Conservation (phyloP, 1,139 yeast genomes). For the Debaryomycetaceae sp. region DNA sequence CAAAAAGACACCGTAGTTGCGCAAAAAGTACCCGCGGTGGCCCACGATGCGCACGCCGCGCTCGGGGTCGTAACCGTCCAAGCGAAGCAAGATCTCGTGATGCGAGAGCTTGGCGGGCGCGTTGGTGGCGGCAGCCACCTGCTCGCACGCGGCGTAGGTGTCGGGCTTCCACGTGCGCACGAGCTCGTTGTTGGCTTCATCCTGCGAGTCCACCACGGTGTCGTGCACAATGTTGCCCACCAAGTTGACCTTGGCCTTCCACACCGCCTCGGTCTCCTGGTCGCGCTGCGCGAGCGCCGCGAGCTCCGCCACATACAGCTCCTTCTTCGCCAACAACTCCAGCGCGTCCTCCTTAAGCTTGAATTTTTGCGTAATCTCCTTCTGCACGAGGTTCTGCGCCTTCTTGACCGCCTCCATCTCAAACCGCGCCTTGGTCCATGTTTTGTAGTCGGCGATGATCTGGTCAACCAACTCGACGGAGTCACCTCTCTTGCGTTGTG, state of each 20-base stretch:
- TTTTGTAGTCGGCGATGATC: slow-evolving; percentile 83
- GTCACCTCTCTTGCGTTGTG: slow-evolving; percentile 93
- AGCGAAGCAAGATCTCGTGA: slow-evolving; percentile 88
- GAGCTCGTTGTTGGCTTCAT: slow-evolving; percentile 87
- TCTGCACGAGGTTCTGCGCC: slow-evolving; percentile 80
- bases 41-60: slow-evolving; percentile 98
- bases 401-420: slow-evolving; percentile 89
- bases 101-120: slow-evolving; percentile 82
- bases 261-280: slow-evolving; percentile 61
- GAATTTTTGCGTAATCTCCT: slow-evolving; percentile 86
- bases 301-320: no score
- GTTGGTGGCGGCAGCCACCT: slow-evolving; percentile 69
- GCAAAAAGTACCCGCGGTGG: slow-evolving; percentile 96
- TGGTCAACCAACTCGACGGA: slow-evolving; percentile 94
- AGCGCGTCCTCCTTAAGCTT: slow-evolving; percentile 93
- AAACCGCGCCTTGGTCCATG: slow-evolving; percentile 90
- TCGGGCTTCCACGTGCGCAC: slow-evolving; percentile 85
- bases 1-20: slow-evolving; percentile 92
- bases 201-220: slow-evolving; percentile 78
- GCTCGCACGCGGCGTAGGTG: slow-evolving; percentile 49
- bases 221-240: slow-evolving; percentile 94
- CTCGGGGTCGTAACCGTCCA: slow-evolving; percentile 98
- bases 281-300: slow-evolving; percentile 71
- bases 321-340: slow-evolving; percentile 78
- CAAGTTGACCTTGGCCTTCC: slow-evolving; percentile 80